These are phyloP conservation scores for Westerdykella aurantiaca DNA, from an alignment of 2,329 filamentous ascomycete species.

Conservation along the genomic window DNA sequence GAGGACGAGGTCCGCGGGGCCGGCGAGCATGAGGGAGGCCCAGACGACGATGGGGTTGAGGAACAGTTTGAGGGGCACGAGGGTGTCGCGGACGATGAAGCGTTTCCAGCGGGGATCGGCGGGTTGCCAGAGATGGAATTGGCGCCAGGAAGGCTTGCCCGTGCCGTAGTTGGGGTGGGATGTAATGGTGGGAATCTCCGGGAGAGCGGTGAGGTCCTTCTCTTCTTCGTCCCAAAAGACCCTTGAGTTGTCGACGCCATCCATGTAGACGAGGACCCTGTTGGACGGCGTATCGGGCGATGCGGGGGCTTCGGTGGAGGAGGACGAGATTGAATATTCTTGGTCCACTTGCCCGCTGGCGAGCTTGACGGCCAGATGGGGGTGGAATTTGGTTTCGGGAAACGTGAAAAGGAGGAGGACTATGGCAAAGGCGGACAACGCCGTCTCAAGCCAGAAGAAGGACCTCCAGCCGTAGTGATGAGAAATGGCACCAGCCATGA, in stretches of 20 bases:
- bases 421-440: slow-evolving; percentile 37
- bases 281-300: slow-evolving; percentile 1
- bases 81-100: slow-evolving; percentile 39
- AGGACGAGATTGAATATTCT: no score
- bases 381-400: slow-evolving; percentile 41
- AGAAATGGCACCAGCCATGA: slow-evolving; percentile 41
- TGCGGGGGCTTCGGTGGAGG: slow-evolving; percentile 1
- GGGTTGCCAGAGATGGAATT: slow-evolving; percentile 36
- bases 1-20: slow-evolving; percentile 41
- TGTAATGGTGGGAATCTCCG: slow-evolving; percentile 16
- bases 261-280: not conserved
- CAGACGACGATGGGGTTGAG: slow-evolving; percentile 43
- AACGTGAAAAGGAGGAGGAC: slow-evolving; percentile 44
- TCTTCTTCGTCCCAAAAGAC: slow-evolving; percentile 19
- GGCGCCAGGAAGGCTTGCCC: slow-evolving; percentile 36
- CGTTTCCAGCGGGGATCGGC: slow-evolving; percentile 38
- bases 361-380: slow-evolving; percentile 3
- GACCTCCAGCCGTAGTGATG: slow-evolving; percentile 41
- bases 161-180: slow-evolving; percentile 17
- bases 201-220: slow-evolving; percentile 16
- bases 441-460: slow-evolving; percentile 45
- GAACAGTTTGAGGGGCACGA: slow-evolving; percentile 40
- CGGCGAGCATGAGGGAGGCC: slow-evolving; percentile 32
- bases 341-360: no score
- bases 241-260: slow-evolving; percentile 6